Conservation (phyloP, 2,329 filamentous ascomycete genomes). For the Capronia coronata region DNA sequence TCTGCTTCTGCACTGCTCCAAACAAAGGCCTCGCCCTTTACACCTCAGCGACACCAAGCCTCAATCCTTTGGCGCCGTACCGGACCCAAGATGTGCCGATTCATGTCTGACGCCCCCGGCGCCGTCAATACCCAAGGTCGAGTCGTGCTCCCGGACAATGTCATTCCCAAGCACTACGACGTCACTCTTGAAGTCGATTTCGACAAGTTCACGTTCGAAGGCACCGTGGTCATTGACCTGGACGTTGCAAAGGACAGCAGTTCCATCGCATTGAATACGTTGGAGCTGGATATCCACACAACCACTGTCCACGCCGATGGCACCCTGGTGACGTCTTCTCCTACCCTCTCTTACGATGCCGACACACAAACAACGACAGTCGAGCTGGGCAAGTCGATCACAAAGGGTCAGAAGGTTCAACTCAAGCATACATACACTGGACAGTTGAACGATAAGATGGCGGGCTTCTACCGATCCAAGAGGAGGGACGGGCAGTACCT, state of each 20-base stretch:
- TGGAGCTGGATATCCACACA: constrained; percentile 76
- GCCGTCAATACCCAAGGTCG: constrained; percentile 39
- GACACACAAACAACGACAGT: constrained; percentile 76
- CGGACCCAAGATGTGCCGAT: constrained; percentile 26
- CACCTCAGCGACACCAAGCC: neutral
- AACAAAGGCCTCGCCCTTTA: neutral
- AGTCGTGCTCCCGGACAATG: constrained; percentile 84
- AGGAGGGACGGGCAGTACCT: constrained; percentile 71
- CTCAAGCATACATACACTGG: constrained; percentile 73
- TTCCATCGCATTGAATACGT: constrained; percentile 78
- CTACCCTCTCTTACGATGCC: constrained; percentile 66
- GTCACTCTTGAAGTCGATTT: constrained; percentile 88
- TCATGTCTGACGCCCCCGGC: constrained; percentile 26
- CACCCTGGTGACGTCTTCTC: constrained; percentile 53
- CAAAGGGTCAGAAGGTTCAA: constrained; percentile 69
- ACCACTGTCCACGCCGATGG: constrained; percentile 61
- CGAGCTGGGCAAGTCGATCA: constrained; percentile 65
- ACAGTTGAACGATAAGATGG: constrained; percentile 86
- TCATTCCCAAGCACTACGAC: constrained; percentile 87
- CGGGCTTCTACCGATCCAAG: constrained; percentile 95
- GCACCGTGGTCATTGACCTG: constrained; percentile 76
- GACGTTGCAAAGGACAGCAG: constrained; percentile 78
- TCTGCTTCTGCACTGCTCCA: neutral
- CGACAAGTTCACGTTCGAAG: constrained; percentile 77
- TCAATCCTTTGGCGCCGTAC: neutral